Conservation (phyloP, 2,329 filamentous ascomycete genomes). For the Microdochium trichocladiopsis region DNA sequence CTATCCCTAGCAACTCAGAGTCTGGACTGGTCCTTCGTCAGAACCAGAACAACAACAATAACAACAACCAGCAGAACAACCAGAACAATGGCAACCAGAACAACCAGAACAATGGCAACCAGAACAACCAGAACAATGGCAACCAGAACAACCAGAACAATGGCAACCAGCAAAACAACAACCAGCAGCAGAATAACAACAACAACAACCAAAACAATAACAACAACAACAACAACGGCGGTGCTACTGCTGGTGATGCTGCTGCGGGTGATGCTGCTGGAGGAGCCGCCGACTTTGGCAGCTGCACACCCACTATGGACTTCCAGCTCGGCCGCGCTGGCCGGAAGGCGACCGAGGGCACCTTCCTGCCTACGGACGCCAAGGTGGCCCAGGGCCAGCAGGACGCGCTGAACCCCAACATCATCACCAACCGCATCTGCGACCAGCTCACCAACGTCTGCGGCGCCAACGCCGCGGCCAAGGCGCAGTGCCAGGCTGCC, state of each 20-base stretch:
- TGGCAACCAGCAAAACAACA: neutral
- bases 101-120: conserved; percentile 3
- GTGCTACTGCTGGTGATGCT: conserved; percentile 10
- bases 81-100: neutral
- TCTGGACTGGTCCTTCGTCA: conserved; percentile 3
- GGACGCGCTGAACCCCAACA: conserved; percentile 55
- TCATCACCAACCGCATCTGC: conserved; percentile 57
- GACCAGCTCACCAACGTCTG: conserved; percentile 55
- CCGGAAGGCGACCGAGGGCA: conserved; percentile 43
- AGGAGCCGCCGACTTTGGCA: conserved; percentile 37
- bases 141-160: conserved; percentile 1
- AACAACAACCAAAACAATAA: conserved; percentile 12
- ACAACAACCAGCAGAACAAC: conserved; percentile 1
- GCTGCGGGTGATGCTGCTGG: conserved; percentile 5
- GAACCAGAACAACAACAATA: neutral
- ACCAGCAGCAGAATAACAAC: neutral
- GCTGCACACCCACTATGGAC: conserved; percentile 43
- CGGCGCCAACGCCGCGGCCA: conserved; percentile 47
- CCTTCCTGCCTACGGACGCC: conserved; percentile 51
- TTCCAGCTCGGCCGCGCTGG: conserved; percentile 46
- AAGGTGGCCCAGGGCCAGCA: conserved; percentile 47
- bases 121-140: neutral
- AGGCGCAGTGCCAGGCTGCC: conserved; percentile 36
- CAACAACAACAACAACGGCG: conserved; percentile 10
- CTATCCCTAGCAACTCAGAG: conserved; percentile 3